Evolutionary conservation across 768 basidiomycete genomes (phyloP).

Genomic region (Flagelloscypha sp.): DNA sequence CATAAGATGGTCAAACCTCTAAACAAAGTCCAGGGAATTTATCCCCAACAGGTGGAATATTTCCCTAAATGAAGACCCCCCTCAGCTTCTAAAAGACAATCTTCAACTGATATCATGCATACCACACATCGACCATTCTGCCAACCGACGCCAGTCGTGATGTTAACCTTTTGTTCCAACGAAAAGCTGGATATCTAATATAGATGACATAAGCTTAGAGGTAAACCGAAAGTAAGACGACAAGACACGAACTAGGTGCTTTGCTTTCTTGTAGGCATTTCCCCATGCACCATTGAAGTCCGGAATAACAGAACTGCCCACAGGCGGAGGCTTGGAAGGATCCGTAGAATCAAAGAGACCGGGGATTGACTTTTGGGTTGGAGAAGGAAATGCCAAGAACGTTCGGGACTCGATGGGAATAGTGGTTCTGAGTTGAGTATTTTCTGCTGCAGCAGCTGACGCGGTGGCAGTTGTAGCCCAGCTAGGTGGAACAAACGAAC

Average conservation of each 20-base stretch:
- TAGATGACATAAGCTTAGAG: conserved; percentile 12
- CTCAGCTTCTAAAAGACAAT: too few relatives aligned
- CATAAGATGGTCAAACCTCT: too few relatives aligned
- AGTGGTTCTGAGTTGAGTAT: too few relatives aligned
- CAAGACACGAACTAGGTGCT: conserved; percentile 33
- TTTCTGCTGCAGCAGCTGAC: too few relatives aligned
- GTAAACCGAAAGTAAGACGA: conserved; percentile 8
- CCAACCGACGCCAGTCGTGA: conserved; percentile 20
- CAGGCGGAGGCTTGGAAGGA: conserved; percentile 50
- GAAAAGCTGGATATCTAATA: conserved; percentile 13
- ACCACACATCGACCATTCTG: conserved; percentile 16
- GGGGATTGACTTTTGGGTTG: conserved; percentile 44
- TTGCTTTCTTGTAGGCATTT: conserved; percentile 50
- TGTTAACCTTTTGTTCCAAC: conserved; percentile 21
- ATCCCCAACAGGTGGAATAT: conserved; percentile 43
- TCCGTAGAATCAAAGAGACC: conserved; percentile 47
- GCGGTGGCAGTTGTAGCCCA: too few relatives aligned
- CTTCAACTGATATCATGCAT: conserved; percentile 9
- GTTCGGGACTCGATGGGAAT: conserved; percentile 32
- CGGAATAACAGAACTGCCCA: conserved; percentile 31
- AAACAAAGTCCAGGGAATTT: conserved; percentile 65
- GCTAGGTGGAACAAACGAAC: too few relatives aligned
- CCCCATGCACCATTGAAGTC: conserved; percentile 50
- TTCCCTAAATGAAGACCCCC: conserved; percentile 29
- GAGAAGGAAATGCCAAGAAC: conserved; percentile 56